Evolutionary conservation across 2,329 filamentous ascomycete species (phyloP).

Genomic region (Aspergillus glaucus): DNA sequence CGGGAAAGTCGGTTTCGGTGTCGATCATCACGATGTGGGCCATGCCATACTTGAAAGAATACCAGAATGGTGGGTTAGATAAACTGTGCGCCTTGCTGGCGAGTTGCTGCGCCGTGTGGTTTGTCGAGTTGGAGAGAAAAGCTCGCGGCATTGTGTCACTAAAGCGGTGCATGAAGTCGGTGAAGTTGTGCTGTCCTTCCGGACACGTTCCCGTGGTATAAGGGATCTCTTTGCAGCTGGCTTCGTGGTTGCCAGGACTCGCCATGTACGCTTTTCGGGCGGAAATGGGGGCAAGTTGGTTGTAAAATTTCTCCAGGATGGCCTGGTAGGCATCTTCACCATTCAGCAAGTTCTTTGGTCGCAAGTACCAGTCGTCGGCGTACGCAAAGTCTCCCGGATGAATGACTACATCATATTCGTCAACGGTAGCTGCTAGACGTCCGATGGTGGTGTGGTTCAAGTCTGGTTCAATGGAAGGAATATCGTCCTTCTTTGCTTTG

Average conservation of each 20-base stretch:
- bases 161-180: conserved; percentile 53
- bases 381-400: conserved; percentile 48
- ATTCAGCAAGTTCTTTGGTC: conserved; percentile 41
- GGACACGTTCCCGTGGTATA: conserved; percentile 19
- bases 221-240: conserved; percentile 39
- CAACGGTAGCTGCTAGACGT: conserved; percentile 45
- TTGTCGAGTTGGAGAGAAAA: conserved; percentile 45
- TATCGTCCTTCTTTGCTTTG: conserved; percentile 43
- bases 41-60: conserved; percentile 56
- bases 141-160: conserved; percentile 47
- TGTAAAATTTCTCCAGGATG: conserved; percentile 53
- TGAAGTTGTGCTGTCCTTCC: conserved; percentile 55
- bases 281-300: conserved; percentile 49
- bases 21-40: conserved; percentile 50
- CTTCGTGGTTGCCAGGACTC: conserved; percentile 56
- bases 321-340: conserved; percentile 50
- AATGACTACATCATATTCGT: conserved; percentile 49
- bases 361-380: conserved; percentile 52
- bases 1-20: conserved; percentile 52
- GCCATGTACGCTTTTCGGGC: conserved; percentile 53
- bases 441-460: conserved; percentile 56
- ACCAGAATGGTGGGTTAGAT: conserved; percentile 53
- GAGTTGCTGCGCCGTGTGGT: conserved; percentile 35
- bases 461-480: conserved; percentile 45
- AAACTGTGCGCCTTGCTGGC: conserved; percentile 43